Evolutionary conservation across 192 early-diverging fungal species (phyloP).

Genomic region (Ambispora gerdemannii): DNA sequence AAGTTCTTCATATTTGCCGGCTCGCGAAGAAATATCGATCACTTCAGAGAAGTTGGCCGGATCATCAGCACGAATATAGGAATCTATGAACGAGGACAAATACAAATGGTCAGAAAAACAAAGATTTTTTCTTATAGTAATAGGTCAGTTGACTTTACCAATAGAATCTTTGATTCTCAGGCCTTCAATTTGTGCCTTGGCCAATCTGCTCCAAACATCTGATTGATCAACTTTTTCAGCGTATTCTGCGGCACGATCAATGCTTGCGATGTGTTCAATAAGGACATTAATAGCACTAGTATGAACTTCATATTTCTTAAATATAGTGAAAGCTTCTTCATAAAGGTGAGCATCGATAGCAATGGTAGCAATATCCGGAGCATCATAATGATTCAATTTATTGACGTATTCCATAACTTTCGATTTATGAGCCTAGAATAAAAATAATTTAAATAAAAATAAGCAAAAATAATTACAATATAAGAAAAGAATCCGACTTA

Average conservation of each 20-base stretch:
- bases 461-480: background rate
- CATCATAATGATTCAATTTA: constrained; percentile 95
- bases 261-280: constrained; percentile 85
- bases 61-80: constrained; percentile 96
- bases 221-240: constrained; percentile 88
- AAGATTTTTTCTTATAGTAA: background rate
- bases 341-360: constrained; percentile 83
- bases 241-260: constrained; percentile 96
- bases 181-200: constrained; percentile 89
- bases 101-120: constrained; percentile 1
- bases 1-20: constrained; percentile 92
- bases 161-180: constrained; percentile 93
- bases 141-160: constrained; percentile 35
- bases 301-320: constrained; percentile 91
- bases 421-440: constrained; percentile 68
- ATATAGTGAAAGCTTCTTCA: constrained; percentile 97
- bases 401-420: constrained; percentile 95
- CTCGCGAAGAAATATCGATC: constrained; percentile 70
- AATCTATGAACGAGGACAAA: constrained; percentile 54
- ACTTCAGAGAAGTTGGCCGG: constrained; percentile 86
- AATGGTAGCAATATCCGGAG: constrained; percentile 95
- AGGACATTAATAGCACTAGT: constrained; percentile 86
- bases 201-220: constrained; percentile 94
- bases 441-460: background rate
- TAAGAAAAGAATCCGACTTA: constrained; percentile 22